Evolutionary conservation across 768 basidiomycete genomes (phyloP).

Genomic region (Podaxis sp.): DNA sequence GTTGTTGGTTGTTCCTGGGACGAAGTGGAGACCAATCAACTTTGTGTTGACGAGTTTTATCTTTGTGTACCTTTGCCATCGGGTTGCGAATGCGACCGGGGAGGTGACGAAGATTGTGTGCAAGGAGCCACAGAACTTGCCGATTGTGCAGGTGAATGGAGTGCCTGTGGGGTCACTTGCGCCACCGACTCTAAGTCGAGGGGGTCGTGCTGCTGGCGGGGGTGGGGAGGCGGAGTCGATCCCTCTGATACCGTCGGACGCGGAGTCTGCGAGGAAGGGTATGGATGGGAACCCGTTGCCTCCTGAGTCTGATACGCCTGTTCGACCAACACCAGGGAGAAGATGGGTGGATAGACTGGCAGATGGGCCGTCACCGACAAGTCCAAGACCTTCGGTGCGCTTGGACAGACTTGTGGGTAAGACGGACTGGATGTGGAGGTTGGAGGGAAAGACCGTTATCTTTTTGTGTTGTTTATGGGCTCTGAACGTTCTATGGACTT

Average conservation of each 20-base stretch:
- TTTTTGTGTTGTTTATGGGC: constrained; percentile 52
- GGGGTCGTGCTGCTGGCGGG: not conserved
- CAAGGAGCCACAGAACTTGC: constrained; percentile 24
- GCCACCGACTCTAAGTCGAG: not conserved
- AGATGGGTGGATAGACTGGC: constrained; percentile 55
- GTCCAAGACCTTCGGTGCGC: constrained; percentile 22
- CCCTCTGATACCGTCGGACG: constrained; percentile 19
- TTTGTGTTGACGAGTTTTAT: constrained; percentile 71
- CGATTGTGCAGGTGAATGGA: constrained; percentile 25
- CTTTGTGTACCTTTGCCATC: constrained; percentile 81
- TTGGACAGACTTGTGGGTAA: constrained; percentile 31
- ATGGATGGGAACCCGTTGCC: constrained; percentile 23
- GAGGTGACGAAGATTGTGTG: constrained; percentile 66
- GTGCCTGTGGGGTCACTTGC: constrained; percentile 13
- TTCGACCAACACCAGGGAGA: constrained; percentile 27
- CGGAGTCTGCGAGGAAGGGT: constrained; percentile 24
- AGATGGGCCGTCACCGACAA: constrained; percentile 28
- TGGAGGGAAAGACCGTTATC: constrained; percentile 36
- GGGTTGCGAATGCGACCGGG: constrained; percentile 73
- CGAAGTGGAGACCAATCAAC: constrained; percentile 73
- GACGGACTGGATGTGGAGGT: constrained; percentile 24
- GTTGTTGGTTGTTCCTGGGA: constrained; percentile 76
- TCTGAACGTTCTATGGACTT: constrained; percentile 48
- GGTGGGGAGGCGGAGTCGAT: constrained; percentile 8
- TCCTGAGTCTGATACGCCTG: constrained; percentile 39